phyloP scores from a whole-genome alignment of 108 stramenopile species.

The Fistulifera pelliculosa region DNA sequence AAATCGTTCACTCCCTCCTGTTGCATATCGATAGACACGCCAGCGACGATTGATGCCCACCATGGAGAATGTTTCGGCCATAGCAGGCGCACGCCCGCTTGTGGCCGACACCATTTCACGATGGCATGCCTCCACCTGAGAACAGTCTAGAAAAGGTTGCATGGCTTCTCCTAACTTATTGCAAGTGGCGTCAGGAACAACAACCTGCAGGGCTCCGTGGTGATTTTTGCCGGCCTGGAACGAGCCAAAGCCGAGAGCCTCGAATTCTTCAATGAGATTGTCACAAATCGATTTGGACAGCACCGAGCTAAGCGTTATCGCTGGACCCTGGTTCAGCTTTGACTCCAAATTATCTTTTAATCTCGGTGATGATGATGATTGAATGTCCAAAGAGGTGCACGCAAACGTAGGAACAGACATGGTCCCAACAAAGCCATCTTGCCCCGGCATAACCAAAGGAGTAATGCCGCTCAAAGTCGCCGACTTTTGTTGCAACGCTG shows the following conservation, averaged over 20 bases:
- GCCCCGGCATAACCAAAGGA: no score
- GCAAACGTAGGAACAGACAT: slow-evolving; percentile 62
- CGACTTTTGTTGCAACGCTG: no score
- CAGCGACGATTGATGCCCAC: slow-evolving; percentile 69
- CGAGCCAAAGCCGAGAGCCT: slow-evolving; percentile 48
- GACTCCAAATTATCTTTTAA: no score
- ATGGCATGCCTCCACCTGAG: no score
- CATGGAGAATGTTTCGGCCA: background rate
- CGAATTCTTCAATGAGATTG: slow-evolving; percentile 40
- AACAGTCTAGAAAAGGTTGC: no score
- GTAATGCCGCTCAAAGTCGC: no score
- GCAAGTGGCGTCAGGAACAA: slow-evolving; percentile 25
- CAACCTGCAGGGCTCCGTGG: slow-evolving; percentile 70
- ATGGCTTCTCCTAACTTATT: background rate
- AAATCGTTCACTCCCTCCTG: slow-evolving; percentile 50
- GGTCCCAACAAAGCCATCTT: slow-evolving; percentile 26
- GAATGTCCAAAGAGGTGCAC: no score
- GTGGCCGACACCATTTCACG: no score
- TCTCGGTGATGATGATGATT: no score
- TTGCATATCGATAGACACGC: slow-evolving; percentile 67
- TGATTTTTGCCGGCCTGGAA: slow-evolving; percentile 67
- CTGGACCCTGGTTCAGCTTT: slow-evolving; percentile 35
- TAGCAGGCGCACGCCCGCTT: no score
- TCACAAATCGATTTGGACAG: slow-evolving; percentile 43
- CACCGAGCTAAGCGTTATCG: slow-evolving; percentile 51